These are phyloP conservation scores for Eucalyptus tenuipes DNA, from an alignment of 345 rosid genomes.

Conservation along the genomic window DNA sequence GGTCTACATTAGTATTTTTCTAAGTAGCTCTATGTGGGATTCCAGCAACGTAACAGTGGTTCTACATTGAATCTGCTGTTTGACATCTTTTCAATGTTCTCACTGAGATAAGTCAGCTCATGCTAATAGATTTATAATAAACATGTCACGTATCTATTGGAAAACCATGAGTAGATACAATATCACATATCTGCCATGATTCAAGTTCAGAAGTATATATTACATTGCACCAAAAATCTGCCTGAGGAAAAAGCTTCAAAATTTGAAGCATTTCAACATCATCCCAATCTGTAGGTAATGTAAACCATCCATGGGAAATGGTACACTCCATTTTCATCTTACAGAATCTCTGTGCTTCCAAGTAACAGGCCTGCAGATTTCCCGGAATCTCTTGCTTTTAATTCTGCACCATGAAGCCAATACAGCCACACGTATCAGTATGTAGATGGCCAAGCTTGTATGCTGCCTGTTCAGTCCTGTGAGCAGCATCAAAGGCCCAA, in stretches of 20 bases:
- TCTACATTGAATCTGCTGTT: neutral
- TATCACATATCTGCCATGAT: neutral
- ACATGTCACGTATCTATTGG: neutral
- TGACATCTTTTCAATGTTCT: neutral
- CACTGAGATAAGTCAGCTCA: neutral
- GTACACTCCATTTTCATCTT: neutral
- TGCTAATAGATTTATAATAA: neutral
- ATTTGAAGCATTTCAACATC: neutral
- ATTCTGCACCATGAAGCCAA: conserved; percentile 90
- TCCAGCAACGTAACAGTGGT: neutral
- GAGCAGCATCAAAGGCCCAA: conserved; percentile 93
- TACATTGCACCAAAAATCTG: neutral
- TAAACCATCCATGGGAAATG: neutral
- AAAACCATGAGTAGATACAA: neutral
- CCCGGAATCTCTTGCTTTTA: conserved; percentile 73
- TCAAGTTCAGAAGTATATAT: neutral
- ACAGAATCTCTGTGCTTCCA: conserved; percentile 99
- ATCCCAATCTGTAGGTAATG: neutral
- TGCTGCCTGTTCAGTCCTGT: conserved; percentile 76
- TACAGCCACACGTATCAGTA: conserved; percentile 87
- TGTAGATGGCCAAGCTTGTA: conserved; percentile 77
- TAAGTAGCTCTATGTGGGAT: neutral
- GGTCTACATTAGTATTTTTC: neutral
- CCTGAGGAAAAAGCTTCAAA: neutral
- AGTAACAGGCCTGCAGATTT: conserved; percentile 74